Conservation (phyloP, 495 filamentous ascomycete species). For the Trichodelitschia bisporula region DNA sequence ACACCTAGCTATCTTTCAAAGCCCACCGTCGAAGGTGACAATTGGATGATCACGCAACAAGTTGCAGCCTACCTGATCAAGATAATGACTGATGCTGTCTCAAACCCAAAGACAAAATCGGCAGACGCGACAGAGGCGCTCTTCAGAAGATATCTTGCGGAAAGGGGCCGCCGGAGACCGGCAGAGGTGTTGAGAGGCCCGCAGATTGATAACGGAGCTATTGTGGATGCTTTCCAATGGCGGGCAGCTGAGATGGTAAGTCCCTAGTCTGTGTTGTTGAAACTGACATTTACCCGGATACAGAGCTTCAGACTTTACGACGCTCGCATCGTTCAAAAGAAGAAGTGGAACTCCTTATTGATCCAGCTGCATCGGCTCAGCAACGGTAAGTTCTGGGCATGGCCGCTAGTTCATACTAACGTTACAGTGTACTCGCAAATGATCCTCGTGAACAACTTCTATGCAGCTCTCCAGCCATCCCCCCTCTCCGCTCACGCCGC, state of each 20-base stretch:
- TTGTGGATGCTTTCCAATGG: conserved; percentile 20
- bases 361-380: conserved; percentile 22
- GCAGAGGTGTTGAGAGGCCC: conserved; percentile 4
- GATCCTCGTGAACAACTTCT: conserved; percentile 21
- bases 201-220: conserved; percentile 13
- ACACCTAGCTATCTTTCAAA: conserved; percentile 23
- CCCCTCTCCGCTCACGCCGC: conserved; percentile 10
- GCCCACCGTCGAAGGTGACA: conserved; percentile 26
- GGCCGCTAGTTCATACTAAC: neutral
- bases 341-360: conserved; percentile 22
- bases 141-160: conserved; percentile 12
- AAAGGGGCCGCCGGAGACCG: conserved; percentile 4
- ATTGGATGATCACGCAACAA: conserved; percentile 29
- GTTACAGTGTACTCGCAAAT: conserved; percentile 20
- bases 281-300: neutral
- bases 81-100: conserved; percentile 18
- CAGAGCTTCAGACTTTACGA: conserved; percentile 19
- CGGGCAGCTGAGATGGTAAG: conserved; percentile 16
- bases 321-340: conserved; percentile 19
- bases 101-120: conserved; percentile 8
- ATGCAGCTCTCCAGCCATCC: conserved; percentile 11
- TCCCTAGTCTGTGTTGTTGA: neutral
- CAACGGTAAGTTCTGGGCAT: conserved; percentile 5
- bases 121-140: conserved; percentile 10
- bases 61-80: conserved; percentile 24